phyloP scores from a whole-genome alignment of 2,329 filamentous ascomycete species.

The Ascochyta koolunga region DNA sequence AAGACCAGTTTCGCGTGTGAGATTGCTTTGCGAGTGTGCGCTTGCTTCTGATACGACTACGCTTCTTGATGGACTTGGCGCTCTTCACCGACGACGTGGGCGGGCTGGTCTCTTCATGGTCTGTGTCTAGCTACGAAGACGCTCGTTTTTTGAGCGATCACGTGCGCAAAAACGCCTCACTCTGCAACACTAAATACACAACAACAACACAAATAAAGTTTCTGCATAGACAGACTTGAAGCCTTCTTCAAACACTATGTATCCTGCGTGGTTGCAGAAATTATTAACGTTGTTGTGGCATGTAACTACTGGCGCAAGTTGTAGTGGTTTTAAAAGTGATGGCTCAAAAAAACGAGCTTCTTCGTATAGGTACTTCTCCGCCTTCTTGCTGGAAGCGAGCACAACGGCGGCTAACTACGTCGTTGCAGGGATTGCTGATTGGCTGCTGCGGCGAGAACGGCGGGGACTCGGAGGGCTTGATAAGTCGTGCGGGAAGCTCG shows the following conservation, averaged over 20 bases:
- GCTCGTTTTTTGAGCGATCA: too few relatives aligned
- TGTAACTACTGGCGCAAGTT: too few relatives aligned
- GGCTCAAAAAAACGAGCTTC: too few relatives aligned
- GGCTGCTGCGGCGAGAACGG: conserved; percentile 30
- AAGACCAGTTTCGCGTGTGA: background rate
- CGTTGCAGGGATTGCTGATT: conserved; percentile 25
- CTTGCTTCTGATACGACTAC: background rate
- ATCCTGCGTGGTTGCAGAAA: too few relatives aligned
- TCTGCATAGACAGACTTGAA: too few relatives aligned
- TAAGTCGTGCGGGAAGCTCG: conserved; percentile 23
- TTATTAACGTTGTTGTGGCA: too few relatives aligned
- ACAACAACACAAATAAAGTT: too few relatives aligned
- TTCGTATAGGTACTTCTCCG: conserved; percentile 19
- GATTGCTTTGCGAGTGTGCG: background rate
- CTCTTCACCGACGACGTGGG: background rate
- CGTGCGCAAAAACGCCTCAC: too few relatives aligned
- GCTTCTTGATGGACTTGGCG: background rate
- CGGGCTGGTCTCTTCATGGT: conserved; percentile 12
- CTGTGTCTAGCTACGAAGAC: conserved; percentile 18
- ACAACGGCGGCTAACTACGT: conserved; percentile 20
- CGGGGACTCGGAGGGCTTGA: conserved; percentile 34
- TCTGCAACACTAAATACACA: too few relatives aligned
- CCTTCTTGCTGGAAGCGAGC: conserved; percentile 32
- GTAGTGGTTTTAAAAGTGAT: too few relatives aligned
- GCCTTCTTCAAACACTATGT: too few relatives aligned